Evolutionary conservation across 2,329 filamentous ascomycete species (phyloP), one percentile per base, ranked within the genome.

Genomic region (Hypoxylon sp.): DNA sequence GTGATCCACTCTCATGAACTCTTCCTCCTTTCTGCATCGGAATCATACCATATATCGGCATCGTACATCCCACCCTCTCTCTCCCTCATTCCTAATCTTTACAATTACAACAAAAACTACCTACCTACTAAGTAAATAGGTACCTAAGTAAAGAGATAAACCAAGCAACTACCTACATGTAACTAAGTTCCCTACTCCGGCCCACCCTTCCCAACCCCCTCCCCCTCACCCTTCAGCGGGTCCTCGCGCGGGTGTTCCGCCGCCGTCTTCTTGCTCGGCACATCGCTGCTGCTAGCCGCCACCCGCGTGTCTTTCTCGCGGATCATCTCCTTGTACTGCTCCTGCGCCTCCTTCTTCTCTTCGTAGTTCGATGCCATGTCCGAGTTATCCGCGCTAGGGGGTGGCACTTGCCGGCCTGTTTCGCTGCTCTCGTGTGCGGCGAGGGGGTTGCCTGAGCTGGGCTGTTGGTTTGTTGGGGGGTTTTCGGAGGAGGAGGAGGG

Each of bases 161-260:
- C n/a, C n/a, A n/a, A n/a, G n/a, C n/a, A n/a, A n/a, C n/a, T n/a
- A n/a, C n/a, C n/a, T n/a, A n/a, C n/a, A n/a, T n/a, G n/a, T n/a
- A n/a, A n/a, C n/a, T n/a, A n/a, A n/a, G n/a, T n/a, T n/a, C n/a
- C n/a, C n/a, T n/a, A 63, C 11, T 34, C 19, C 21, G 71, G 50
- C 13, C 71, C 70, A 2, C 71, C 69, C 64, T 73, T 73, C 53
- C 68, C 28, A 7, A 55, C 68, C 9, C 49, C 69, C 52, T 72
- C 72, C 2, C 71, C 72, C 65, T 73, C 70, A 50, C 74, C 75
- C 69, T 72, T 72, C 63, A 73, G 48, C 9, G 76, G 68, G 34
- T 77, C 75, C 52, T 77, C 73, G 25, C 67, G 61, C 28, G 75
- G 70, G 56, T 74, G 57, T 57, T 77, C 72, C n/a, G 38, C 52